Base-by-base conservation (phyloP, 73 alveolate species). In the Paramecium biaurelia region DNA sequence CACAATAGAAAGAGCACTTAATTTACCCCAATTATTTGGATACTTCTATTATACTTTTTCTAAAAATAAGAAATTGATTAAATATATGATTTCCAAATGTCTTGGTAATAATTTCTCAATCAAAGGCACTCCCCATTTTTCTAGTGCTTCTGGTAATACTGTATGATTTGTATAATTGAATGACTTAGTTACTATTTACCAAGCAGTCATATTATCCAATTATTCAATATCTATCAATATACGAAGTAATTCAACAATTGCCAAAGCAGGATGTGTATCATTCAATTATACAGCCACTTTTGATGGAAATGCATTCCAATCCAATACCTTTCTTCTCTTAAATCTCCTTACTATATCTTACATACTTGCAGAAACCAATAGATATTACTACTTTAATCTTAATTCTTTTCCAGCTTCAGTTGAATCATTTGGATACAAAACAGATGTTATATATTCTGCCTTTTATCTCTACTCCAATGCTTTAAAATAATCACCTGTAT, bases 321-420 rank as follows among this genome's bases (percentile, higher is more conserved):
- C 92, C 1, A 47, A 26, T 14, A 37, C 63, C 63, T 92, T 76
- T 59, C 85, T 37, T 85, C 89, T 92, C 68, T 84, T 70, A 82
- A 67, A 92, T 47, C 95, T 72, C 23, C 93, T 74, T 18, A 92
- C 57, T 20, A 92, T 84, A 93, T 92, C 95, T 70, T 92, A 49
- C 43, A 92, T 85, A 37, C 86, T 92, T 21, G 95, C 95, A 92
- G 92, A 92, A 24, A 85, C 92, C 8, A 92, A 70, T 10, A 99
- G 98, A 96, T 99, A 99, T 95, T 99, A 98, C 93, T 99, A 99
- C 92, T 97, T 98, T 67, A 99, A 95, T 85, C 99, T 96, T 11
- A 99, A 95, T 93, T 99, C 99, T 93, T 98, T 99, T 20, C 99
- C 99, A 20, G 94, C 95, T 15, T 92, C 94, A 45, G 98, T 93